Base-by-base conservation (phyloP, 1,284 basidiomycete species). In the Microbotryum lychnidis-dioicae region DNA sequence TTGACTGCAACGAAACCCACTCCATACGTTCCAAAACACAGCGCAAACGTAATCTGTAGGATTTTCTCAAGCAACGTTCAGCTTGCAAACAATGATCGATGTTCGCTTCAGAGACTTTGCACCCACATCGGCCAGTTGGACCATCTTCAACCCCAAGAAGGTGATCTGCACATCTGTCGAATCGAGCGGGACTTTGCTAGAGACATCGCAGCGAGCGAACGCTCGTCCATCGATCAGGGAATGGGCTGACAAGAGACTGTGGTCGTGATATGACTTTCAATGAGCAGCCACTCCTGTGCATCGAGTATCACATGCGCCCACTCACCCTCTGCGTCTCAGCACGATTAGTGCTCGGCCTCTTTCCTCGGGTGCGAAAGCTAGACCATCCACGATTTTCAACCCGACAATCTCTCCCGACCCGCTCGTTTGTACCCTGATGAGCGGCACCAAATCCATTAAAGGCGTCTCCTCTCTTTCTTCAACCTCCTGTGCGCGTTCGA, bases 281-380 rank as follows among this genome's bases (percentile, higher is more conserved):
- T 16, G 47, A 27, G 20, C 8, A 16, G 18, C 23, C 4, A 7
- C 31, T 31, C 31, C 31, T 31, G 1, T 10, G 31, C 2, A 31
- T 31, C 2, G 31, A 31, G 31, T 8, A 16, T 42, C 21, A 23
- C 50, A n/a, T 21, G 23, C 7, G 18, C 8, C 1, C 14, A 58
- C 63, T 29, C 31, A 67, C 66, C 68, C 68, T 50, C 44, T 63
- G 23, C 50, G 12, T 14, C 65, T 25, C 29, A 69, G 48, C 1
- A 62, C 62, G 0, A 64, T 4, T 8, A 65, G 18, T 2, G 50
- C 61, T 1, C 18, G 23, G 6, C 59, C 57, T n/a, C 50, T 60
- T 23, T n/a, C 47, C 12, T 49, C 48, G 0, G 44, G 56, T 5
- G 46, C 57, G 3, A 29, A 60, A 3, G 21, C 18, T 21, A 42